Percentiles rank a stretch among this genome's conserved stretches.
These are phyloP conservation scores for Martiniozyma abietophila DNA, from an alignment of 805 yeast genomes.

Conservation along the genomic window DNA sequence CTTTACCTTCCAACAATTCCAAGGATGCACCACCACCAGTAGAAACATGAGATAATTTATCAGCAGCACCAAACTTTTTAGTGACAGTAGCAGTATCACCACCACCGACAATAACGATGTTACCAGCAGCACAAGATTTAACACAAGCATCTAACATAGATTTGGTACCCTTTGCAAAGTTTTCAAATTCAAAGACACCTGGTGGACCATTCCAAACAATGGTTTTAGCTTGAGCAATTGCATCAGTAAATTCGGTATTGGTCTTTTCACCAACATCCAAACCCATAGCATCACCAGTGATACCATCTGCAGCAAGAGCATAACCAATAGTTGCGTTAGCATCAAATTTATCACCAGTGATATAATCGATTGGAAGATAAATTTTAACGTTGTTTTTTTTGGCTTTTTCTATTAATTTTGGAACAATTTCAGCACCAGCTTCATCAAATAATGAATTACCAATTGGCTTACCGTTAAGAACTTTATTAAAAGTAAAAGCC, in stretches of 20 bases:
- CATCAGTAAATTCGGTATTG: slow-evolving; percentile 63
- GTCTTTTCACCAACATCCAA: slow-evolving; percentile 93
- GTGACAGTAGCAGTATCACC: slow-evolving; percentile 99
- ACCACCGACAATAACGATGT: slow-evolving; percentile 95
- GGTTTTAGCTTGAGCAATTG: slow-evolving; percentile 91
- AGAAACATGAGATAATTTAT: slow-evolving; percentile 94
- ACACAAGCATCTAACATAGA: slow-evolving; percentile 83
- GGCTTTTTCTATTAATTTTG: slow-evolving; percentile 88
- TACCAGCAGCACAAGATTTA: slow-evolving; percentile 75
- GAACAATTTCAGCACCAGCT: slow-evolving; percentile 94
- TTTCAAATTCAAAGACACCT: slow-evolving; percentile 97
- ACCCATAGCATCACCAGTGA: slow-evolving; percentile 93
- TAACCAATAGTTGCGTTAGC: slow-evolving; percentile 79
- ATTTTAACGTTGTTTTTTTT: slow-evolving; percentile 91
- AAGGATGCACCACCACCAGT: slow-evolving; percentile 99
- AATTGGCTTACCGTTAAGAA: slow-evolving; percentile 71
- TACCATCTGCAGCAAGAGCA: slow-evolving; percentile 87
- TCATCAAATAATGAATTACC: slow-evolving; percentile 90
- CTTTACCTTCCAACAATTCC: slow-evolving; percentile 98
- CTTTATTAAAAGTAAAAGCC: slow-evolving; percentile 99
- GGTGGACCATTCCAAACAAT: slow-evolving; percentile 99
- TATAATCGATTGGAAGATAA: slow-evolving; percentile 90
- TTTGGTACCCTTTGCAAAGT: slow-evolving; percentile 88
- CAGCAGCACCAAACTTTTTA: slow-evolving; percentile 95
- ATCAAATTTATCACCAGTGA: slow-evolving; percentile 90